These are phyloP conservation scores for Boletus fagicola DNA, from an alignment of 768 basidiomycete genomes.

Conservation along the genomic window DNA sequence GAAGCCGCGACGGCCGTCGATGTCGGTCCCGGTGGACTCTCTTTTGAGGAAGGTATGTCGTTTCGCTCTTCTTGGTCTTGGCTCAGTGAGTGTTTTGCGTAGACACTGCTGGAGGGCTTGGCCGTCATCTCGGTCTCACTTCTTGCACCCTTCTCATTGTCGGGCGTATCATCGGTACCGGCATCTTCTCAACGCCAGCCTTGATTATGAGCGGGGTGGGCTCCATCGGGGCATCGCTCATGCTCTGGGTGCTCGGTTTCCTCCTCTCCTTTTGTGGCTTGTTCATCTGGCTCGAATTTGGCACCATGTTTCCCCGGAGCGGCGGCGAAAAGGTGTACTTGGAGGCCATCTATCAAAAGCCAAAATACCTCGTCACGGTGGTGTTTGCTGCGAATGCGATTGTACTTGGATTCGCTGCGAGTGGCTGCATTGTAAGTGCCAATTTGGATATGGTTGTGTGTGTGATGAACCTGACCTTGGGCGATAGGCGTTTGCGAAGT, in stretches of 20 bases:
- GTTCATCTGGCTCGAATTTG: slow-evolving; percentile 37
- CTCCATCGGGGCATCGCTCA: slow-evolving; percentile 56
- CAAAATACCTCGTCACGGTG: slow-evolving; percentile 47
- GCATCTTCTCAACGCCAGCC: slow-evolving; percentile 60
- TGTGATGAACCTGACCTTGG: not conserved
- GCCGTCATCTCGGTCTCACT: slow-evolving; percentile 52
- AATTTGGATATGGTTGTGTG: not conserved
- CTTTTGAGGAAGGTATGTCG: slow-evolving; percentile 46
- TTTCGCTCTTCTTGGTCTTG: not conserved
- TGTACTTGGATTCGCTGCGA: slow-evolving; percentile 40
- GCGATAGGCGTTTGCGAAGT: slow-evolving; percentile 33
- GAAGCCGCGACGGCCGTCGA: slow-evolving; percentile 8
- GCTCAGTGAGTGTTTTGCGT: not conserved
- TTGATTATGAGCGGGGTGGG: slow-evolving; percentile 54
- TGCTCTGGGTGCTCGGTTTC: slow-evolving; percentile 64
- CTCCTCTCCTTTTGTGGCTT: slow-evolving; percentile 55
- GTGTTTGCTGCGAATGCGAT: slow-evolving; percentile 51
- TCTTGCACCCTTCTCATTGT: slow-evolving; percentile 56
- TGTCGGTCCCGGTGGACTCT: slow-evolving; percentile 42
- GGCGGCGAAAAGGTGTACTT: slow-evolving; percentile 66
- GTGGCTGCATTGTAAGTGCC: slow-evolving; percentile 46
- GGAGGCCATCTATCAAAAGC: slow-evolving; percentile 50
- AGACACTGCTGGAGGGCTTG: slow-evolving; percentile 55
- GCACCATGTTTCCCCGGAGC: slow-evolving; percentile 17
- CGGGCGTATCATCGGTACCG: slow-evolving; percentile 56